phyloP scores from a whole-genome alignment of 441 rosid species.

The Pelargonium cotyledonis region DNA sequence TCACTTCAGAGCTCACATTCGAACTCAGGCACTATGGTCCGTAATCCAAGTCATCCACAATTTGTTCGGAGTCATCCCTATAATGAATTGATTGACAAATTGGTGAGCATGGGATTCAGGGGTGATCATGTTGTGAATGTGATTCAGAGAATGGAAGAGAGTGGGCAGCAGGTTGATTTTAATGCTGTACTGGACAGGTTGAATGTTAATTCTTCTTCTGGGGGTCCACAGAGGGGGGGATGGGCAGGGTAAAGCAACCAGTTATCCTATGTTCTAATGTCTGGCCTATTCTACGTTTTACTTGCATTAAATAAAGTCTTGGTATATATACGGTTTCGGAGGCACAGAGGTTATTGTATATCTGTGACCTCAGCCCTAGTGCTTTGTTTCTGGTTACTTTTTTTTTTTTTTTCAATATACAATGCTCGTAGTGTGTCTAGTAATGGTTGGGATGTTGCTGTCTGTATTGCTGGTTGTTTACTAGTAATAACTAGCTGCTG shows the following conservation, averaged over 20 bases:
- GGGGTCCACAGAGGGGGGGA: constrained; percentile 63
- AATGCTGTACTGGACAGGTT: constrained; percentile 73
- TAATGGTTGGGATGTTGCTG: too few species aligned
- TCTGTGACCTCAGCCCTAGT: too few species aligned
- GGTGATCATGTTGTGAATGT: constrained; percentile 57
- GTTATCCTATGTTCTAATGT: not conserved
- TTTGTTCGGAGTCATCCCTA: constrained; percentile 54
- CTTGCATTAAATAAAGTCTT: too few species aligned
- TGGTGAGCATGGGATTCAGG: constrained; percentile 84
- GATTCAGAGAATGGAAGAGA: constrained; percentile 90
- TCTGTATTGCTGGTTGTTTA: too few species aligned
- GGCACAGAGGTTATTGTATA: too few species aligned
- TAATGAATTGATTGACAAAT: constrained; percentile 66
- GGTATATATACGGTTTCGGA: too few species aligned
- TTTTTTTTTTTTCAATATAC: too few species aligned
- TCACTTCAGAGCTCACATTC: constrained; percentile 43
- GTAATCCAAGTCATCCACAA: constrained; percentile 41
- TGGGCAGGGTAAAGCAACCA: constrained; percentile 47
- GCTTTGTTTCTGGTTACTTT: too few species aligned
- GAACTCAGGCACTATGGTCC: constrained; percentile 35
- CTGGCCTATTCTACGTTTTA: too few species aligned
- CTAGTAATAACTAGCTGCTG: too few species aligned
- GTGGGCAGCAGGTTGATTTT: constrained; percentile 73
- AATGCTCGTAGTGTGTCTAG: too few species aligned
- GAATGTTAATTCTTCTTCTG: constrained; percentile 45